These are phyloP conservation scores for Mycena pura DNA, from an alignment of 768 basidiomycete species.

Conservation along the genomic window DNA sequence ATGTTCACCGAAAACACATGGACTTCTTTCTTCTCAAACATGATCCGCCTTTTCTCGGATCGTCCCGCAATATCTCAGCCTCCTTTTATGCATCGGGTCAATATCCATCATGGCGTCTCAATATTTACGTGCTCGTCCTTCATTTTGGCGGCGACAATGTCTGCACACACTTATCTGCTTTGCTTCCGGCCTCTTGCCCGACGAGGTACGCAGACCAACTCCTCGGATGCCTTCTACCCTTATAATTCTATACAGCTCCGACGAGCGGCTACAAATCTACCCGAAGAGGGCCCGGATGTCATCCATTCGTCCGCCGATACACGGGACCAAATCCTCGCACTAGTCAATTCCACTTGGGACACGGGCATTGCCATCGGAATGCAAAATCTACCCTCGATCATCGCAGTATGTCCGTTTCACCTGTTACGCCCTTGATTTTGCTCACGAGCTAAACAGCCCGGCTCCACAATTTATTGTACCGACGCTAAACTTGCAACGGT, in stretches of 20 bases:
- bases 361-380: conserved; percentile 1
- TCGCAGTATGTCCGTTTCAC: neutral
- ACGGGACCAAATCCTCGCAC: neutral
- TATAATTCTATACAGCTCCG: neutral
- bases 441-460: neutral
- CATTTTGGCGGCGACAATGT: neutral
- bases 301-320: neutral
- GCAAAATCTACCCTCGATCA: neutral
- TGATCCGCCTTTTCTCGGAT: neutral
- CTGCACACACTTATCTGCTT: neutral
- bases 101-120: neutral
- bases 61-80: neutral
- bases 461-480: neutral
- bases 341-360: conserved; percentile 6
- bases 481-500: neutral
- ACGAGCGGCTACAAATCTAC: neutral
- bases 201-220: neutral
- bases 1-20: neutral
- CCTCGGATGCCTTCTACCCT: neutral
- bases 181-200: neutral
- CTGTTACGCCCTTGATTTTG: neutral
- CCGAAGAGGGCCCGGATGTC: neutral
- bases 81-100: neutral
- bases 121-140: neutral
- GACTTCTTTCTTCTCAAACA: neutral